A percentile compares a stretch with the other conserved stretches of the same genome.
Evolutionary conservation across 192 early-diverging fungal genomes (phyloP).

Genomic region (Backusella liffmaniae): DNA sequence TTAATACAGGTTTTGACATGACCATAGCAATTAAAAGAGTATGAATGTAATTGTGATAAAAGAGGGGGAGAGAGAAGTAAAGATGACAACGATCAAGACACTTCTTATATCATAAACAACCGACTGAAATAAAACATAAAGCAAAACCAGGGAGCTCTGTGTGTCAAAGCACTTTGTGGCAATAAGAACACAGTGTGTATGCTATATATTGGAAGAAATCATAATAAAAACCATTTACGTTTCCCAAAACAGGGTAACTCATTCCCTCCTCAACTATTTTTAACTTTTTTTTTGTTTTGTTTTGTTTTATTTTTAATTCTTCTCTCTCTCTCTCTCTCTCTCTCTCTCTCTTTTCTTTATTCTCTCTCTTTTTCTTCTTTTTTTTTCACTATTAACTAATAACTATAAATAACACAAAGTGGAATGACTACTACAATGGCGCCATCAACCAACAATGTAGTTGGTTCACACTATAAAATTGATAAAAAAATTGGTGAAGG

Average conservation of each 20-base stretch:
- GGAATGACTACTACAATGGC: not conserved
- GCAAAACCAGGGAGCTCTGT: not conserved
- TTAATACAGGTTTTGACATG: not conserved
- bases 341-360: no score
- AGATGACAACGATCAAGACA: not conserved
- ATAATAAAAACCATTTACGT: not conserved
- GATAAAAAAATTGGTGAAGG: slow-evolving; percentile 1
- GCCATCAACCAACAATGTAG: slow-evolving; percentile 3
- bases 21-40: not conserved
- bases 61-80: not conserved
- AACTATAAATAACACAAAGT: no score
- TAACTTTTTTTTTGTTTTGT: not conserved
- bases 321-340: not conserved
- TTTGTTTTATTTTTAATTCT: not conserved
- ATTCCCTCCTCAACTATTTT: not conserved
- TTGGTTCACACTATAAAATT: slow-evolving; percentile 1
- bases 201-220: not conserved
- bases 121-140: slow-evolving; percentile 3
- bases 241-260: slow-evolving; percentile 6
- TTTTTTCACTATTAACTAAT: not conserved
- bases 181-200: not conserved
- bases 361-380: not conserved
- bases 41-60: not conserved
- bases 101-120: not conserved
- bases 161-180: not conserved